phyloP scores from a whole-genome alignment of 2,329 filamentous ascomycete species.

The Pseudogymnoascus sp. region DNA sequence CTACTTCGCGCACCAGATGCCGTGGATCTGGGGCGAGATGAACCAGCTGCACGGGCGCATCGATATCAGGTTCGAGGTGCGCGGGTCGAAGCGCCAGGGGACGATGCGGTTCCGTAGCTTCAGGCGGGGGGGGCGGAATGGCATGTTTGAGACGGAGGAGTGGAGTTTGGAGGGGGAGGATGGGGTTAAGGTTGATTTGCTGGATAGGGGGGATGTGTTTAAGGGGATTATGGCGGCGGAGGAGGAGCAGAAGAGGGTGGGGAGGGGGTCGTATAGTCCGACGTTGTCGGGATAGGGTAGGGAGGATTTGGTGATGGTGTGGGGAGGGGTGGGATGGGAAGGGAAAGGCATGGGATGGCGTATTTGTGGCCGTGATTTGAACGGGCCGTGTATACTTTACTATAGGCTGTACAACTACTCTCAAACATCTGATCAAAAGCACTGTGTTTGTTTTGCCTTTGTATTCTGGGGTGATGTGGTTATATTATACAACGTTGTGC shows the following conservation, averaged over 20 bases:
- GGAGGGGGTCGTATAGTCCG: constrained; percentile 27
- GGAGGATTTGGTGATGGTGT: not conserved
- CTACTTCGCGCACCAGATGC: constrained; percentile 69
- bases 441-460: not conserved
- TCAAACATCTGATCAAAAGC: not conserved
- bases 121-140: constrained; percentile 52
- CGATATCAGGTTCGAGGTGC: constrained; percentile 78
- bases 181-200: constrained; percentile 57
- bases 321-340: not conserved
- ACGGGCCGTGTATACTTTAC: constrained; percentile 2
- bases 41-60: constrained; percentile 90
- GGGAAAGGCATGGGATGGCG: constrained; percentile 13
- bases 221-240: constrained; percentile 32
- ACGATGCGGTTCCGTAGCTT: constrained; percentile 74
- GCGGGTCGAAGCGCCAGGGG: constrained; percentile 62
- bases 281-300: not conserved
- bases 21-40: constrained; percentile 79
- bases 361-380: constrained; percentile 1
- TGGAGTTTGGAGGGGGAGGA: constrained; percentile 73
- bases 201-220: constrained; percentile 67
- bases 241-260: constrained; percentile 33
- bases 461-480: not conserved
- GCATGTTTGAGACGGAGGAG: constrained; percentile 75
- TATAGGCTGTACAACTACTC: constrained; percentile 5
- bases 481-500: not conserved